These are phyloP conservation scores for Exserohilum turcica DNA, from an alignment of 2,329 filamentous ascomycete genomes.

Conservation along the genomic window DNA sequence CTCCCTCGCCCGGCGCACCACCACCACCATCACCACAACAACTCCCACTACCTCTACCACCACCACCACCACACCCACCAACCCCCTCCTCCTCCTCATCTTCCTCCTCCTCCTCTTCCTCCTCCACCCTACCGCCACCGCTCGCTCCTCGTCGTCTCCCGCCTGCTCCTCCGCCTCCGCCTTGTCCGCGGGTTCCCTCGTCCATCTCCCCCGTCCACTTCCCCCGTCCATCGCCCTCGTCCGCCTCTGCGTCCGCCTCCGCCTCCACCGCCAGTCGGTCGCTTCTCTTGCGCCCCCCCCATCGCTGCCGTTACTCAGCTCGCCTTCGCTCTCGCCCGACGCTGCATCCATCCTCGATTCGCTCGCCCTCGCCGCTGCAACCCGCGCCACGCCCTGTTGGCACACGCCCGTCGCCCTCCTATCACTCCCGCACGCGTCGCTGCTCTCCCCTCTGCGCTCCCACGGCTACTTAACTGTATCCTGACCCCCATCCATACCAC, in stretches of 20 bases:
- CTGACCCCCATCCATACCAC: constrained; percentile 1
- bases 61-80: neutral
- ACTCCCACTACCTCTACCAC: neutral
- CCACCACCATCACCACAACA: neutral
- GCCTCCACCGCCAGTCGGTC: constrained; percentile 10
- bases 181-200: too few relatives aligned
- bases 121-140: too few relatives aligned
- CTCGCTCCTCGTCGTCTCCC: too few relatives aligned
- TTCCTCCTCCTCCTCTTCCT: too few relatives aligned
- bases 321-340: constrained; percentile 3
- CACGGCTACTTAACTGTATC: constrained; percentile 22
- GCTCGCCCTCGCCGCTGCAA: constrained; percentile 15
- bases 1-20: neutral
- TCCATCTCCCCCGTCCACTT: too few relatives aligned
- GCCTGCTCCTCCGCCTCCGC: too few relatives aligned
- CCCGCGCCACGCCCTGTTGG: constrained; percentile 8
- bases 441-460: neutral
- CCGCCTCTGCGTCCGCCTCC: neutral
- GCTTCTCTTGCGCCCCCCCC: constrained; percentile 10
- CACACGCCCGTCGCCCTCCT: neutral
- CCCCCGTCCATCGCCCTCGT: too few relatives aligned
- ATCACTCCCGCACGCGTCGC: constrained; percentile 8
- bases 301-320: neutral
- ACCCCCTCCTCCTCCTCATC: neutral
- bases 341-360: constrained; percentile 5